These are phyloP conservation scores for Epichloe coenophiala DNA, from an alignment of 2,329 filamentous ascomycete genomes.

Conservation along the genomic window DNA sequence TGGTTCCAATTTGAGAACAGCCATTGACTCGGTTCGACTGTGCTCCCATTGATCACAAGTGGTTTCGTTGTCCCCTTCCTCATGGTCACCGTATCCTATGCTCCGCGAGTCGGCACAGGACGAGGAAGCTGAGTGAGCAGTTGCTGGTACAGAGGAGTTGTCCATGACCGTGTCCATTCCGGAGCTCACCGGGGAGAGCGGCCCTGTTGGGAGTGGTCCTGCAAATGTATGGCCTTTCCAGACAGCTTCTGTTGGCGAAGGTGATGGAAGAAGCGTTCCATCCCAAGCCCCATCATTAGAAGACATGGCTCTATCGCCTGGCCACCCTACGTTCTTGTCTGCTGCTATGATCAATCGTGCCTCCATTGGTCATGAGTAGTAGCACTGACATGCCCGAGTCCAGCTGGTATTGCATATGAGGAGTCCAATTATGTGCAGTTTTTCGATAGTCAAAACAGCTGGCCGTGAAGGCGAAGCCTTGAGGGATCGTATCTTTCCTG, in stretches of 20 bases:
- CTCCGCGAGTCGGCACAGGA: conserved; percentile 33
- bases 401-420: neutral
- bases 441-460: neutral
- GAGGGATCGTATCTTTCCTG: neutral
- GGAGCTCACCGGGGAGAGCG: conserved; percentile 40
- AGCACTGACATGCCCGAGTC: conserved; percentile 25
- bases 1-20: conserved; percentile 43
- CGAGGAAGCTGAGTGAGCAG: conserved; percentile 32
- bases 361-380: conserved; percentile 34
- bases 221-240: conserved; percentile 15
- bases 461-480: neutral
- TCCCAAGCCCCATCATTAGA: conserved; percentile 26
- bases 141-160: conserved; percentile 25
- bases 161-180: conserved; percentile 29
- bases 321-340: conserved; percentile 32
- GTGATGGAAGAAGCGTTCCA: conserved; percentile 15
- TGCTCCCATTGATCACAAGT: conserved; percentile 40
- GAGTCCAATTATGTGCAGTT: neutral
- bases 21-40: conserved; percentile 28
- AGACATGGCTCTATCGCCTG: conserved; percentile 30
- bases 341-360: conserved; percentile 26
- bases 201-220: conserved; percentile 27
- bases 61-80: conserved; percentile 26
- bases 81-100: conserved; percentile 24
- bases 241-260: conserved; percentile 18